Percentiles rank a stretch among this genome's conserved stretches.
Conservation (phyloP, 306 rosid genomes). For the Arachis hypogaea region DNA sequence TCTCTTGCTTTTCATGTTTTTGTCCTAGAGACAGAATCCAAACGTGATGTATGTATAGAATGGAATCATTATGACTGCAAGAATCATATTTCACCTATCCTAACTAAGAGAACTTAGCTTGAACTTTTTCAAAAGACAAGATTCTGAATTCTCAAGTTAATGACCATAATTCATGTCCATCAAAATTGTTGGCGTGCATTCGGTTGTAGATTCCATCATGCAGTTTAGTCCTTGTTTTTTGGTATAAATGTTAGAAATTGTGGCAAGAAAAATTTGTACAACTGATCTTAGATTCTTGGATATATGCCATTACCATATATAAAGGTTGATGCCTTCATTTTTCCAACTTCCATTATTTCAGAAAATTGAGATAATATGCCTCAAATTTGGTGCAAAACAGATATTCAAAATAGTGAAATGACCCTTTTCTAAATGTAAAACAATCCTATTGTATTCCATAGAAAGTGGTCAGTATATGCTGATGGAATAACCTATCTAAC, state of each 20-base stretch:
- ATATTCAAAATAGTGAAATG: no score
- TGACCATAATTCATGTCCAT: background rate
- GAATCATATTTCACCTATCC: conserved; percentile 9
- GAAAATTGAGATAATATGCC: no score
- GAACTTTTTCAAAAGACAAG: background rate
- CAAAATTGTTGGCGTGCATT: background rate
- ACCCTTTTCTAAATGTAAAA: no score
- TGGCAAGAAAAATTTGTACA: background rate
- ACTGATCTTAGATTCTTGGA: background rate
- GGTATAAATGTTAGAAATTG: background rate
- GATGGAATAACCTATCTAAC: no score
- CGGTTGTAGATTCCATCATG: background rate
- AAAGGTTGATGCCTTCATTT: background rate
- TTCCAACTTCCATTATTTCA: background rate
- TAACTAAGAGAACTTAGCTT: background rate
- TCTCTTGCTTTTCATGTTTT: no score
- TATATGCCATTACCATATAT: background rate
- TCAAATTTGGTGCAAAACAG: no score
- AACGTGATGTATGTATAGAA: background rate
- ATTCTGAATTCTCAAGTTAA: conserved; percentile 9
- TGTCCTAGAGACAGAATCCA: no score
- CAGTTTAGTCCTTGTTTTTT: background rate
- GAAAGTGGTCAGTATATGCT: no score
- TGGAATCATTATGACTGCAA: conserved; percentile 32
- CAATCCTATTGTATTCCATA: no score